phyloP scores from a whole-genome alignment of 1,284 basidiomycete species.

The Anthracocystis panici-leucophaei region DNA sequence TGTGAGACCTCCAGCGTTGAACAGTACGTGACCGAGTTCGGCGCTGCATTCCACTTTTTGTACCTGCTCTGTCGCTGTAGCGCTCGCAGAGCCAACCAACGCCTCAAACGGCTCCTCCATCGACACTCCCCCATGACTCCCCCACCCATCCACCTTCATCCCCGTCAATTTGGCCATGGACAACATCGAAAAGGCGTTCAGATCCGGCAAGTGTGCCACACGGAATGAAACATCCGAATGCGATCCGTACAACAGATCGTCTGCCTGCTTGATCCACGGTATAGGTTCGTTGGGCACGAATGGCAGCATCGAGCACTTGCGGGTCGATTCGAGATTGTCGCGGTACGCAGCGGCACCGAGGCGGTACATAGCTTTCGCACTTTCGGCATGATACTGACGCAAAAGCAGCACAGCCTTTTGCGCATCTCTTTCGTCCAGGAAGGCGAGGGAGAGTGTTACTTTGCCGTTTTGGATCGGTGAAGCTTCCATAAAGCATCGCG shows the following conservation, averaged over 20 bases:
- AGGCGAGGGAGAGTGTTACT: conserved; percentile 25
- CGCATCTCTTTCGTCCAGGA: conserved; percentile 28
- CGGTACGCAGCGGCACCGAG: conserved; percentile 32
- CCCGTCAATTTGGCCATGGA: conserved; percentile 13
- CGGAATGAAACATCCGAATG: conserved; percentile 35
- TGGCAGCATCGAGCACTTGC: conserved; percentile 43
- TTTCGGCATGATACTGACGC: conserved; percentile 35
- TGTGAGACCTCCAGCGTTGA: conserved; percentile 20
- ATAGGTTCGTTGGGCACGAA: conserved; percentile 46
- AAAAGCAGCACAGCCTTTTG: conserved; percentile 33
- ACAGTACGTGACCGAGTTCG: conserved; percentile 38
- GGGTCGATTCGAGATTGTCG: conserved; percentile 5
- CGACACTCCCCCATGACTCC: conserved; percentile 8
- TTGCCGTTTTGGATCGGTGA: conserved; percentile 24
- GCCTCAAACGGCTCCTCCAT: conserved; percentile 27
- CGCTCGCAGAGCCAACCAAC: conserved; percentile 7
- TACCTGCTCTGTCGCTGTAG: neutral
- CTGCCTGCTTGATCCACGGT: conserved; percentile 39
- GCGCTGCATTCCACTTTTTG: conserved; percentile 27
- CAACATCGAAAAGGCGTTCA: conserved; percentile 22
- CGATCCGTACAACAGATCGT: conserved; percentile 35
- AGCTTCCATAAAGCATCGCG: conserved; percentile 45
- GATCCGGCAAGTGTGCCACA: conserved; percentile 25
- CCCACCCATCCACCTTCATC: conserved; percentile 34
- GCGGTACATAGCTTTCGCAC: conserved; percentile 19